Evolutionary conservation across 441 rosid species (phyloP), one percentile per base, ranked within the genome.

Genomic region (Metrosideros polymorpha): DNA sequence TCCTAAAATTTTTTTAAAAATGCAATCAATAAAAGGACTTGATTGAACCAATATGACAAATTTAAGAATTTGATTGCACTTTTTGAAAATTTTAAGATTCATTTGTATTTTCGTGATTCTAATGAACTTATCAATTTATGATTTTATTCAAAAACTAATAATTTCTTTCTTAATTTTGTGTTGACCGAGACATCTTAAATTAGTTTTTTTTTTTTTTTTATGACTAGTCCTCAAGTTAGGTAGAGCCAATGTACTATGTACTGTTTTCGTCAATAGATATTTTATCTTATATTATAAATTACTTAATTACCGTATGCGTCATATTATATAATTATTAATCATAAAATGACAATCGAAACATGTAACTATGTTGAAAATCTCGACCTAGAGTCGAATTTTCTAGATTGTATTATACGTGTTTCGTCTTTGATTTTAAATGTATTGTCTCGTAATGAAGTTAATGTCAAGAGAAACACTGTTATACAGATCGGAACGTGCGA

Each of bases 251-350:
- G 45, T 10, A 9, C 1, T 2, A 35, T 12, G 2, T 24, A 54
- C 12, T 13, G 5, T 54, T 9, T 24, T 1, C 4, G n/a, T 25
- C 13, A 54, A 54, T 54, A 18, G 3, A 19, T 9, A 24, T 54
- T 1, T 54, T 22, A 24, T 9, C 12, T 9, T 3, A 1, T 25
- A 22, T 24, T 8, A 54, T 54, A 5, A 1, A 24, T 25, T 55
- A 25, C 6, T 32, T 35, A 35, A 35, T 18, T 9, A 22, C 8
- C 1, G 0, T 19, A 1, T 1, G 2, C 0, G 0, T 39, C 4
- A 3, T 19, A 10, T 35, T 10, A 0, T 35, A 5, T 9, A 12
- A 66, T 19, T 12, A 5, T 66, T 35, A 3, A 42, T 2, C 3
- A 3, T 19, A 19, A 1, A 1, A 19, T 5, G 2, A 66, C 19